Evolutionary conservation across 352 stramenopile genomes (phyloP), one percentile per base, ranked within the genome.

Genomic region (Pythium apleroticum): DNA sequence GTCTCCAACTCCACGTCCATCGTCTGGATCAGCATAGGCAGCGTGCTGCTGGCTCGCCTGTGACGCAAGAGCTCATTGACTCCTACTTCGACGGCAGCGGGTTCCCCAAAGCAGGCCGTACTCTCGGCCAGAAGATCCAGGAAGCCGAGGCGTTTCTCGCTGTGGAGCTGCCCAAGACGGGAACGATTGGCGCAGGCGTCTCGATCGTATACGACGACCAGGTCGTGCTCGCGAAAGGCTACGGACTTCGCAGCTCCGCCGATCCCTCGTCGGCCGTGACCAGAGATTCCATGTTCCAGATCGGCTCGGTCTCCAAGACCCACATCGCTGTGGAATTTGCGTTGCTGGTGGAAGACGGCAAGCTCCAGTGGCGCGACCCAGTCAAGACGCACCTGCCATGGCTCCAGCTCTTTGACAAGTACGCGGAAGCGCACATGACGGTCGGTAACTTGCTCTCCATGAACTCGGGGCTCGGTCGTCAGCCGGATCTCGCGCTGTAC

Each of bases 231-330:
- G 17, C 52, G 27, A 62, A 60, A 24, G 63, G 57, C 9, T 60
- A 62, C 25, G 63, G 56, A 15, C 20, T 70, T 5, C 60, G 41
- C 1, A 31, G n/a, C 15, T 68, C 55, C 30, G 76, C 77, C 22
- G 75, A 88, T 24, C 61, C 56, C 0, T 57, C 43, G 14, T 79
- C 63, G 22, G n/a, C 49, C 0, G 77, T 84, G 20, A 77, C 78
- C 0, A 69, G 57, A 30, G 60, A 75, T 12, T 77, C 79, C 20
- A 58, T 88, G 45, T 89, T 91, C 55, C 74, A 91, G 66, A 87
- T 91, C 49, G 81, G 81, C 10, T 91, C 81, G 5, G 72, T 91
- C 22, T 77, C 78, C 1, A 91, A 91, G 68, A 89, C 80, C 5
- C 82, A 89, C 41, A 77, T 89, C 31, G 72, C 76, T 22, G 49